Percentiles rank a stretch among this genome's conserved stretches.
Evolutionary conservation across 257 asterid genomes (phyloP).

Genomic region (Petrea volubilis): DNA sequence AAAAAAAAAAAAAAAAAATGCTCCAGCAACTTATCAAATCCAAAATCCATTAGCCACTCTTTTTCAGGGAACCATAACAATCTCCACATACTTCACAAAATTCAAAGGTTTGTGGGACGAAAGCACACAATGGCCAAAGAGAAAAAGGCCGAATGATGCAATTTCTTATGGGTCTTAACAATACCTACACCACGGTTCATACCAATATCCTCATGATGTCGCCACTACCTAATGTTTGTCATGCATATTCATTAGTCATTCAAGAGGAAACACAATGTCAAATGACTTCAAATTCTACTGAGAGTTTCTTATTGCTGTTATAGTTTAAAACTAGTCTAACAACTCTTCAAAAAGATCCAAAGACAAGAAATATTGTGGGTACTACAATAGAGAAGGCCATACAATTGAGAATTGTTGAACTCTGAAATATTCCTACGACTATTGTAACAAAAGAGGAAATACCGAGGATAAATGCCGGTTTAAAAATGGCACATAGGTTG

Average conservation of each 20-base stretch:
- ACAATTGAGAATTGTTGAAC: not conserved
- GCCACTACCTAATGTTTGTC: conserved; percentile 4
- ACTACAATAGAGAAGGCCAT: not conserved
- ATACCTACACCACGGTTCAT: not conserved
- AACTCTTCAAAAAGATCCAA: not conserved
- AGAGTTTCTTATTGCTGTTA: not conserved
- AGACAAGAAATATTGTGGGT: not conserved
- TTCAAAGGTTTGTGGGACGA: not conserved
- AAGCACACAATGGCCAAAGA: not conserved
- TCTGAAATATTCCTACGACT: not conserved
- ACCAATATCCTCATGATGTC: conserved; percentile 15
- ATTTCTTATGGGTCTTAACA: conserved; percentile 15
- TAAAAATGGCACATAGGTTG: not conserved
- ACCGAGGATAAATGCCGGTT: not conserved
- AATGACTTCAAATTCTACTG: not conserved
- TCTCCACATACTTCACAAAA: not conserved
- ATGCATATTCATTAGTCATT: conserved; percentile 2
- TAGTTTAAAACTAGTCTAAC: not conserved
- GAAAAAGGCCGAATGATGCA: conserved; percentile 8
- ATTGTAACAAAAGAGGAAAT: not conserved
- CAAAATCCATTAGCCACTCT: not conserved
- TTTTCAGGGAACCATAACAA: not conserved
- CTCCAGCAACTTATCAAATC: not conserved
- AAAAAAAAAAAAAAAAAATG: no score
- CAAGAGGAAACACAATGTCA: conserved; percentile 7